Base-by-base conservation (phyloP, 805 yeast species). In the Monosporozyma siamensis region DNA sequence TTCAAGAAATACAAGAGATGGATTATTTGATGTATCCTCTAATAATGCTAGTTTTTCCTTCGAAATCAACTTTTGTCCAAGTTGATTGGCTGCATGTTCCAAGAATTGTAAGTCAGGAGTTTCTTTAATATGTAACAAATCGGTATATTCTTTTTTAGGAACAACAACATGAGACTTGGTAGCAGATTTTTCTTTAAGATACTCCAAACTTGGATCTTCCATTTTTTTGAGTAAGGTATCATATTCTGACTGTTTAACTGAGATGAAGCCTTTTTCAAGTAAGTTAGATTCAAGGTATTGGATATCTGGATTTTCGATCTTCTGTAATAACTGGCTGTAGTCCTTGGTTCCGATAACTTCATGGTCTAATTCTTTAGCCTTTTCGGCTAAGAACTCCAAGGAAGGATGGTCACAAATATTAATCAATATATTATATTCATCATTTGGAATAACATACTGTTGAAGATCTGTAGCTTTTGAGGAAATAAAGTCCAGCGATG, bases 81-180 rank as follows among this genome's bases (percentile, higher is more conserved):
- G 4, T 4, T 35, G 15, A 10, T 23, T 27, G 6, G 40, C 34
- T 5, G 34, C 22, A 17, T 12, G 4, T 11, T 17, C n/a, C 31
- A 39, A 32, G 15, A 39, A 39, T 18, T 39, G 32, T 5, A 17
- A 6, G 26, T 26, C 25, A 6, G 35, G 35, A n/a, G 34, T 29
- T 21, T 44, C 40, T 6, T 23, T 21, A 2, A 48, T 44, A 20
- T 41, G 31, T 17, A 42, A 5, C 14, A 42, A 31, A 3, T 10
- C 24, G 15, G 31, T 21, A 17, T 29, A 31, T 26, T 40, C 39
- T 4, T 23, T 26, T 3, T 7, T 24, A 26, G 43, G 32, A 6
- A 40, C 20, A 5, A 40, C 25, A 4, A 30, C 14, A 12, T 40
- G 25, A 11, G 58, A 56, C 6, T 51, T 35, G 1, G 48, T 39